phyloP scores from a whole-genome alignment of 75 land plant genomes.

The Picea sitchensis region DNA sequence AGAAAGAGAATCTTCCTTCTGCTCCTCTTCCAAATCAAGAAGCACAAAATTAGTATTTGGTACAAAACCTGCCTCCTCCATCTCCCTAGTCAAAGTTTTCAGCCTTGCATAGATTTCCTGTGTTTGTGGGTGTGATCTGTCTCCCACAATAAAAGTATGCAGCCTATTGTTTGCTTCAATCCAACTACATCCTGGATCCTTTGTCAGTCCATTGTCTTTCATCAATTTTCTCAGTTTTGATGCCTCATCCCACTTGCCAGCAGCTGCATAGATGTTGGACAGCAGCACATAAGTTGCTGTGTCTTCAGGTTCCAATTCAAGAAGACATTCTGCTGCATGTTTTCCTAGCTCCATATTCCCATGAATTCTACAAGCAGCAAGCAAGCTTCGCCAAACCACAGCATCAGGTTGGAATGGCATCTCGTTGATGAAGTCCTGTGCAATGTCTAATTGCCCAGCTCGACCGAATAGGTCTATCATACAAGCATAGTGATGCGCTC shows the following conservation, averaged over 20 bases:
- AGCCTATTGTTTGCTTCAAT: slow-evolving; percentile 13
- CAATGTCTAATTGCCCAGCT: slow-evolving; percentile 36
- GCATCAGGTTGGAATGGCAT: slow-evolving; percentile 41
- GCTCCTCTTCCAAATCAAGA: slow-evolving; percentile 18
- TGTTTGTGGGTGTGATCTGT: slow-evolving; percentile 5
- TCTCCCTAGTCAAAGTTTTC: not conserved
- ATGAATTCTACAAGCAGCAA: slow-evolving; percentile 51
- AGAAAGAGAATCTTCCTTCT: slow-evolving; percentile 2
- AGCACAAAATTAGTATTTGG: slow-evolving; percentile 10
- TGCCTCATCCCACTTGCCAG: slow-evolving; percentile 39
- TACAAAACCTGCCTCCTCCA: slow-evolving; percentile 17
- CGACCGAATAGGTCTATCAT: slow-evolving; percentile 47
- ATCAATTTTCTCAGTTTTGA: slow-evolving; percentile 28
- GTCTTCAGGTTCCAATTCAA: slow-evolving; percentile 36
- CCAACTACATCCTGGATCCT: slow-evolving; percentile 45
- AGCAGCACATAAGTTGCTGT: slow-evolving; percentile 38
- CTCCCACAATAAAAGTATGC: slow-evolving; percentile 13
- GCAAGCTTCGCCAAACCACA: slow-evolving; percentile 37
- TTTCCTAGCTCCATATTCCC: slow-evolving; percentile 38
- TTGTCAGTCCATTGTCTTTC: slow-evolving; percentile 24
- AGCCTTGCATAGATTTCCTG: slow-evolving; percentile 10
- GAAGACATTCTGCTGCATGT: slow-evolving; percentile 29
- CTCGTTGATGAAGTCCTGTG: slow-evolving; percentile 28
- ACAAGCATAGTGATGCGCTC: slow-evolving; percentile 43
- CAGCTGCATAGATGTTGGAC: slow-evolving; percentile 45